Evolutionary conservation across 768 basidiomycete species (phyloP), one percentile per base, ranked within the genome.

Genomic region (Bullera alba): DNA sequence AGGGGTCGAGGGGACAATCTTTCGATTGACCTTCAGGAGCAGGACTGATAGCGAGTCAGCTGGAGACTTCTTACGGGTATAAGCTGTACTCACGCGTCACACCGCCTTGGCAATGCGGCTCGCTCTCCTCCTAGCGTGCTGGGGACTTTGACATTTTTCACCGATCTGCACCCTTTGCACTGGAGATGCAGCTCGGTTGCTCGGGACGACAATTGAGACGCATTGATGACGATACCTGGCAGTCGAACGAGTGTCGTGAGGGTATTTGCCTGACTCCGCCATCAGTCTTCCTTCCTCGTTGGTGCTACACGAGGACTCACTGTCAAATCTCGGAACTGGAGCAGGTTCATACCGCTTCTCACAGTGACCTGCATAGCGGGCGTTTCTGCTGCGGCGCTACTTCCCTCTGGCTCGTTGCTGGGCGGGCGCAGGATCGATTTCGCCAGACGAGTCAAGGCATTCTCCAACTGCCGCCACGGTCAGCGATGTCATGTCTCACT

Each of bases 211-310:
- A 97, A 80, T 16, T 90, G 84, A 8, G 91, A 93, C 0, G 95
- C 88, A 27, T 92, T 92, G 69, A 97, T 96, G 69, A 97, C 91
- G 63, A 99, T 99, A 27, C 95, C 95, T 1, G 95, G 95, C 36
- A 96, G 81, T 52, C 95, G 86, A 30, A 99, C 92, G 36, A 99
- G 83, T 67, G 87, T 91, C 67, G 90, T 92, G 79, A 97, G 86
- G 19, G 86, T 90, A 61, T 91, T 81, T 8, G 95, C 77, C 77
- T 78, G 56, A 16, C 26, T 19, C 28, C 41, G 43, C 42, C 35
- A 22, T 46, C 4, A 38, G 38, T n/a, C 42, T 21, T n/a, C 19
- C 19, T 23, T 17, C 23, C 8, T 23, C 10, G 46, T 23, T 2
- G 1, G 7, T 32, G n/a, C 29, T 41, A 19, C 37, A 21, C 23